Evolutionary conservation across 2,329 filamentous ascomycete species (phyloP).

Genomic region (Alternaria sp.): DNA sequence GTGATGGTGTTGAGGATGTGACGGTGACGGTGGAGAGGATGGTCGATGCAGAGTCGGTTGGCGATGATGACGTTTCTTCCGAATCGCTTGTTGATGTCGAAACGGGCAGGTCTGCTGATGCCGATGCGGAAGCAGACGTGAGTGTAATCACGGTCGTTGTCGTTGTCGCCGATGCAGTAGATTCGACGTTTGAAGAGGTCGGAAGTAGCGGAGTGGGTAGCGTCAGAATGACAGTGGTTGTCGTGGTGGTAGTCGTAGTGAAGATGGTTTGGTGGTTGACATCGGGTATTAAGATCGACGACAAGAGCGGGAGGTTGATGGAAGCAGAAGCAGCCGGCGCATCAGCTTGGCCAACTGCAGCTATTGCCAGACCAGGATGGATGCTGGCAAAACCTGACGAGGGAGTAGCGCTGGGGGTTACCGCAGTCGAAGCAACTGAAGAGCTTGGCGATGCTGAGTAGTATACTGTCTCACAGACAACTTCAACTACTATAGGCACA

Average conservation of each 20-base stretch:
- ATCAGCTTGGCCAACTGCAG: neutral
- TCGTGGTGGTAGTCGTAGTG: neutral
- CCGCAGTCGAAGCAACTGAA: neutral
- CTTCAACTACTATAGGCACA: neutral
- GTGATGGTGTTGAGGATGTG: neutral
- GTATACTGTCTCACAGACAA: conserved; percentile 2
- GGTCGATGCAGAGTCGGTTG: neutral
- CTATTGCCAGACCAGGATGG: neutral
- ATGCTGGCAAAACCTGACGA: neutral
- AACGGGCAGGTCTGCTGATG: neutral
- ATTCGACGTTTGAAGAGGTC: neutral
- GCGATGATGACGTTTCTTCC: neutral
- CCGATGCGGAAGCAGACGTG: neutral
- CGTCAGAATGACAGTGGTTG: neutral
- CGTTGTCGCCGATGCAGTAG: neutral
- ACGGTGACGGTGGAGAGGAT: neutral
- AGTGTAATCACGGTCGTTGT: neutral
- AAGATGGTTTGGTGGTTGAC: neutral
- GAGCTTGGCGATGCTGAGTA: neutral
- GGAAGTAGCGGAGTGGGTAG: neutral
- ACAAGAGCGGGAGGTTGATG: conserved; percentile 5
- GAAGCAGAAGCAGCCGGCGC: neutral
- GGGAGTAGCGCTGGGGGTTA: neutral
- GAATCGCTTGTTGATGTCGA: neutral
- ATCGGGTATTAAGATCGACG: conserved; percentile 4